Evolutionary conservation across 176 grass and related monocot species (phyloP).

Genomic region (Chloris gayana): DNA sequence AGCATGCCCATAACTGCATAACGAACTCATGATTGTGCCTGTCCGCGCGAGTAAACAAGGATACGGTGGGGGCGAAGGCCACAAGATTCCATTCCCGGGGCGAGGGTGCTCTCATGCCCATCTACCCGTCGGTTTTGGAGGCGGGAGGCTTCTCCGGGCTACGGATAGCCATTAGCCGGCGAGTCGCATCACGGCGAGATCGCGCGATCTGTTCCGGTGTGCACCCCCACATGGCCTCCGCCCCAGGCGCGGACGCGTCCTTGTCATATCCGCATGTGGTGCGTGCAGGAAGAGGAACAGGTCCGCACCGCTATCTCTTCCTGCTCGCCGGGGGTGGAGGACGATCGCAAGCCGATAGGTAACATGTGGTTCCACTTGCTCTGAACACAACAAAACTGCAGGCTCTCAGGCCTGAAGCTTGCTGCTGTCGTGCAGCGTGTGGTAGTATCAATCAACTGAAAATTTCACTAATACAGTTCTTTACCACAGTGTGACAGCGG

Average conservation of each 20-base stretch:
- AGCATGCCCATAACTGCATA: neutral
- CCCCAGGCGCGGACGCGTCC: constrained; percentile 1
- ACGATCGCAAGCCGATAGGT: neutral
- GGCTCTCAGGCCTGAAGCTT: neutral
- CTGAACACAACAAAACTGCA: constrained; percentile 16
- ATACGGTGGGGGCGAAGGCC: constrained; percentile 10
- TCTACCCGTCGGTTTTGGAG: constrained; percentile 9
- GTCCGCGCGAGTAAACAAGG: neutral
- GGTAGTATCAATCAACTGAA: neutral
- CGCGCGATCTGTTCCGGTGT: constrained; percentile 9
- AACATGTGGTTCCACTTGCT: constrained; percentile 6
- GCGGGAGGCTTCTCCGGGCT: constrained; percentile 3
- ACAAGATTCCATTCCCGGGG: constrained; percentile 21
- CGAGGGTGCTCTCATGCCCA: no score
- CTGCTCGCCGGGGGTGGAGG: neutral
- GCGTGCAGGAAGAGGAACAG: constrained; percentile 16
- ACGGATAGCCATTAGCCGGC: neutral
- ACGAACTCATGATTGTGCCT: constrained; percentile 35
- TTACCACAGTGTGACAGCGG: no score
- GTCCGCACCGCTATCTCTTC: neutral
- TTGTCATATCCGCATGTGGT: constrained; percentile 19
- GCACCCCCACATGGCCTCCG: constrained; percentile 32
- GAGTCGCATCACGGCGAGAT: constrained; percentile 29
- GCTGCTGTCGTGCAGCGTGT: neutral
- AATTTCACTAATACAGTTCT: no score